Percentiles rank a stretch among this genome's conserved stretches.
Evolutionary conservation across 2,329 filamentous ascomycete genomes (phyloP).

Genomic region (Cladosporium sp.): DNA sequence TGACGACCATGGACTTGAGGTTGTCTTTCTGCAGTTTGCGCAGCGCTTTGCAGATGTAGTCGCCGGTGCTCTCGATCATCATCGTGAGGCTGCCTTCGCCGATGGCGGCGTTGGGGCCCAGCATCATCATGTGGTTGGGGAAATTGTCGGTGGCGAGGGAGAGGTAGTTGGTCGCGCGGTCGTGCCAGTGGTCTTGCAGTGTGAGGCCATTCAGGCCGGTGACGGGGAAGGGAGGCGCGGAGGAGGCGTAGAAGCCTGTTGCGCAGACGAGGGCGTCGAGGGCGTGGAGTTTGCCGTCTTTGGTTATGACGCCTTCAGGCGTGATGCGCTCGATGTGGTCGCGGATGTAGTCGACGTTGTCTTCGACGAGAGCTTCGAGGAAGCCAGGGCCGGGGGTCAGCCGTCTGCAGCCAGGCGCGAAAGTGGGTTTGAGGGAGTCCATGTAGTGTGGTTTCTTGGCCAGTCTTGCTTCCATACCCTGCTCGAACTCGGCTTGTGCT

Average conservation of each 20-base stretch:
- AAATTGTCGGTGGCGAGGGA: conserved; percentile 28
- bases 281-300: conserved; percentile 43
- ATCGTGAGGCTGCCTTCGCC: conserved; percentile 44
- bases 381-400: conserved; percentile 56
- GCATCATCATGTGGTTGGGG: conserved; percentile 48
- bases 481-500: conserved; percentile 42
- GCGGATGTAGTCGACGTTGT: conserved; percentile 49
- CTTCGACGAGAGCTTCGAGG: conserved; percentile 50
- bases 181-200: conserved; percentile 40
- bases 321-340: conserved; percentile 44
- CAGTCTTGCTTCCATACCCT: conserved; percentile 46
- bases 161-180: conserved; percentile 34
- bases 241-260: conserved; percentile 46
- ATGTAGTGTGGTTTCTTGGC: conserved; percentile 44
- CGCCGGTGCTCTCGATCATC: conserved; percentile 43
- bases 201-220: conserved; percentile 35
- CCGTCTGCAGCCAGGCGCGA: conserved; percentile 51
- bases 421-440: conserved; percentile 45
- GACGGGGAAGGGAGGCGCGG: conserved; percentile 44
- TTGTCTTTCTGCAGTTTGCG: conserved; percentile 49
- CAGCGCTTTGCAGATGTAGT: conserved; percentile 44
- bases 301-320: conserved; percentile 42
- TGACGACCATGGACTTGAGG: conserved; percentile 47
- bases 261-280: conserved; percentile 49
- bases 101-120: conserved; percentile 46